These are phyloP conservation scores for Quercus gilva DNA, from an alignment of 306 rosid species.

Conservation along the genomic window DNA sequence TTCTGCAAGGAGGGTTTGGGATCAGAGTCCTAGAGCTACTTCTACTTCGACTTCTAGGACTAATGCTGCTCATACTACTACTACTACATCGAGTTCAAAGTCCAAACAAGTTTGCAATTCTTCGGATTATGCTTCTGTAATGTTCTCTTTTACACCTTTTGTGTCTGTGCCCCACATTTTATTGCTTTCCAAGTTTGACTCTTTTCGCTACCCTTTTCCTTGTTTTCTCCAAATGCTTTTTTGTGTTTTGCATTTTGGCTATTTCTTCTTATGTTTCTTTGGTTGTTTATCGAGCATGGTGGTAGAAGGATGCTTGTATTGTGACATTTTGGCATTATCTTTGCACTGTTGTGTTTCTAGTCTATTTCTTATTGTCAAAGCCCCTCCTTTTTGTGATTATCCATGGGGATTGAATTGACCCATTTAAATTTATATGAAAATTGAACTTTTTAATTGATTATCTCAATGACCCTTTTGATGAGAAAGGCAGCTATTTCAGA, in stretches of 20 bases:
- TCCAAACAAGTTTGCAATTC: slow-evolving; percentile 26
- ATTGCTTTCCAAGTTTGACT: not conserved
- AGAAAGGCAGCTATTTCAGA: not conserved
- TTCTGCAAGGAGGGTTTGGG: slow-evolving; percentile 63
- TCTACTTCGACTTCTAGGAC: not conserved
- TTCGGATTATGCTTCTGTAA: slow-evolving; percentile 7
- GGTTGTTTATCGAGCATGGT: too few species aligned
- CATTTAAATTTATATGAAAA: not conserved
- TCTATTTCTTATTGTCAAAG: too few species aligned
- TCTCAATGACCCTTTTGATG: not conserved
- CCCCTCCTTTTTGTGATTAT: not conserved
- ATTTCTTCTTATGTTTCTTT: too few species aligned
- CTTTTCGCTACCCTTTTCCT: too few species aligned
- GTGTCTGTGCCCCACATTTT: not conserved
- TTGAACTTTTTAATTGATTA: not conserved
- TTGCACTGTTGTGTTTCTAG: too few species aligned
- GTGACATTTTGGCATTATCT: too few species aligned
- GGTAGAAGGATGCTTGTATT: too few species aligned
- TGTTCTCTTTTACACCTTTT: not conserved
- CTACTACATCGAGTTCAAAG: slow-evolving; percentile 23
- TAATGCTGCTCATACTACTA: not conserved
- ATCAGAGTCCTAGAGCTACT: slow-evolving; percentile 20
- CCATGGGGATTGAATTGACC: not conserved
- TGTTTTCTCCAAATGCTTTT: too few species aligned
- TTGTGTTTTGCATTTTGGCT: too few species aligned